A percentile compares a stretch with the other conserved stretches of the same genome.
Evolutionary conservation across 2,329 filamentous ascomycete genomes (phyloP).

Genomic region (Epichloe festucae): DNA sequence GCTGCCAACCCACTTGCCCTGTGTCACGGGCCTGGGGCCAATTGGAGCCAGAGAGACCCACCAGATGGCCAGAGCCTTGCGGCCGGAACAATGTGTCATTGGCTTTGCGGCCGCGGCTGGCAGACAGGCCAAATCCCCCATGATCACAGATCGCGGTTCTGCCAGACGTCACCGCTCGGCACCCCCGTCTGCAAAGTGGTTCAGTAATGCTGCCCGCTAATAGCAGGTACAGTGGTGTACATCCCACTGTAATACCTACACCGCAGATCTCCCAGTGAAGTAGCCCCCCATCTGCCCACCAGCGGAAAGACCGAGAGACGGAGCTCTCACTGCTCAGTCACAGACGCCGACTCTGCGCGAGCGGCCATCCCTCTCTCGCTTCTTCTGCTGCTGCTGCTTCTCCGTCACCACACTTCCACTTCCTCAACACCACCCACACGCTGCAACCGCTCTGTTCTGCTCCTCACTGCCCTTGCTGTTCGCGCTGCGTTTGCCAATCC

Average conservation of each 20-base stretch:
- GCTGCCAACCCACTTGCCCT: not conserved
- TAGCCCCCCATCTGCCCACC: not conserved
- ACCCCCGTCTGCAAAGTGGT: constrained; percentile 4
- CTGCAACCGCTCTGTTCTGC: not conserved
- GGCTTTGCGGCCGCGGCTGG: constrained; percentile 12
- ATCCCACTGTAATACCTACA: not conserved
- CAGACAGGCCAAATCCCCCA: constrained; percentile 10
- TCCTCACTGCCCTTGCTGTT: not conserved
- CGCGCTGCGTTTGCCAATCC: constrained; percentile 1
- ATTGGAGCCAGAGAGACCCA: not conserved
- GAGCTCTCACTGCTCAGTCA: constrained; percentile 3
- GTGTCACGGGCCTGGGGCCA: not conserved
- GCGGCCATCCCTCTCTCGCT: constrained; percentile 2
- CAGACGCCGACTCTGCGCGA: constrained; percentile 6
- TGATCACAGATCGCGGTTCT: constrained; percentile 13
- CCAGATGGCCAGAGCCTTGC: constrained; percentile 9
- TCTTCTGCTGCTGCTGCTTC: not conserved
- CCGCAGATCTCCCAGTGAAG: not conserved
- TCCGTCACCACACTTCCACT: constrained; percentile 4
- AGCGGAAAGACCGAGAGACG: constrained; percentile 4
- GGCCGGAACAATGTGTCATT: constrained; percentile 20
- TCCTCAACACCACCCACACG: not conserved
- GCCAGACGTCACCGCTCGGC: constrained; percentile 17
- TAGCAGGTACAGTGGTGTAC: not conserved
- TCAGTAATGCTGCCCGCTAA: not conserved